phyloP scores from a whole-genome alignment of 2,329 filamentous ascomycete genomes.

The Talaromyces funiculosus region DNA sequence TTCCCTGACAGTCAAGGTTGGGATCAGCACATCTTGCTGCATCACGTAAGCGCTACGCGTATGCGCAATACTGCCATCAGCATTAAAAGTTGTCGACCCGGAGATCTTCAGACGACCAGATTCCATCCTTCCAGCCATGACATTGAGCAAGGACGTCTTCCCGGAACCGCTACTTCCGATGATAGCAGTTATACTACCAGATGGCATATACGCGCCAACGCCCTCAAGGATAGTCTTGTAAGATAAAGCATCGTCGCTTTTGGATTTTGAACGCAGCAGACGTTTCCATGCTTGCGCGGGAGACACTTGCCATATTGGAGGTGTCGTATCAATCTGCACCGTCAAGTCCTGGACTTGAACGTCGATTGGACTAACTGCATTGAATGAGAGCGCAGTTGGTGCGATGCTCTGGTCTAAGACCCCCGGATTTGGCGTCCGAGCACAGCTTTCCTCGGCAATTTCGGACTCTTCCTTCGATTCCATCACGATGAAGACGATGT shows the following conservation, averaged over 20 bases:
- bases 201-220: slow-evolving; percentile 58
- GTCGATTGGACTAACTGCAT: slow-evolving; percentile 36
- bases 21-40: slow-evolving; percentile 69
- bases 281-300: slow-evolving; percentile 28
- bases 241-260: slow-evolving; percentile 13
- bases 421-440: not conserved
- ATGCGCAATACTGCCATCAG: slow-evolving; percentile 44
- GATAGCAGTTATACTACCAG: slow-evolving; percentile 67
- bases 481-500: not conserved
- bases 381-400: slow-evolving; percentile 33
- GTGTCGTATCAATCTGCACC: slow-evolving; percentile 28
- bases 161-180: slow-evolving; percentile 69
- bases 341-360: slow-evolving; percentile 32
- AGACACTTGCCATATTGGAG: slow-evolving; percentile 29
- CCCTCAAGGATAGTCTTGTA: slow-evolving; percentile 54
- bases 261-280: slow-evolving; percentile 22
- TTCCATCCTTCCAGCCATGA: slow-evolving; percentile 62
- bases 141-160: slow-evolving; percentile 67
- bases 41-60: slow-evolving; percentile 53
- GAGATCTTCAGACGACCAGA: slow-evolving; percentile 48
- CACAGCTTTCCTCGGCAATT: not conserved
- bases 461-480: not conserved
- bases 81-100: slow-evolving; percentile 60
- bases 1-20: slow-evolving; percentile 69
- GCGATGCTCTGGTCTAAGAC: not conserved